Conservation (phyloP, 306 rosid species). For the Rosa lucieae region DNA sequence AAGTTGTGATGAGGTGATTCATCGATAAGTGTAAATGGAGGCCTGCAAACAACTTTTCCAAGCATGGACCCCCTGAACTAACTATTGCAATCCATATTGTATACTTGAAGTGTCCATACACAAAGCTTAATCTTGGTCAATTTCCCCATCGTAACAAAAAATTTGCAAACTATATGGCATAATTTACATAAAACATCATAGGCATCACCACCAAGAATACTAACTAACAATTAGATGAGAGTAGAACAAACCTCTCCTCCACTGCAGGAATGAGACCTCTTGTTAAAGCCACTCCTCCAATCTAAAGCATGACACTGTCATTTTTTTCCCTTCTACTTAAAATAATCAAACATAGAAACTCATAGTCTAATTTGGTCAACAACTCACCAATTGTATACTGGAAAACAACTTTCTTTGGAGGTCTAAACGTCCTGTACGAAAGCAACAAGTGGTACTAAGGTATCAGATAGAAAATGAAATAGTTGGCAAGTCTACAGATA, state of each 20-base stretch:
- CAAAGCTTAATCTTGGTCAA: not conserved
- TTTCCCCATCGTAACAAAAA: not conserved
- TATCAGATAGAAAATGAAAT: slow-evolving; percentile 7
- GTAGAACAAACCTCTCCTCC: slow-evolving; percentile 83
- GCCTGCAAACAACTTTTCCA: not conserved
- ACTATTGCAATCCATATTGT: not conserved
- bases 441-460: slow-evolving; percentile 29
- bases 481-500: slow-evolving; percentile 15
- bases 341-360: slow-evolving; percentile 18
- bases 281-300: slow-evolving; percentile 88
- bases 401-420: slow-evolving; percentile 92
- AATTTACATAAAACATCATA: slow-evolving; percentile 5
- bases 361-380: slow-evolving; percentile 25
- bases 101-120: not conserved
- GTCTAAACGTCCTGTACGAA: slow-evolving; percentile 82
- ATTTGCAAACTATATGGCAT: not conserved
- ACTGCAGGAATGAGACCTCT: slow-evolving; percentile 79
- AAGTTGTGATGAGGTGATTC: slow-evolving; percentile 7
- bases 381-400: slow-evolving; percentile 92
- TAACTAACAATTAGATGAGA: not conserved
- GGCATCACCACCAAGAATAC: not conserved
- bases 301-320: slow-evolving; percentile 53
- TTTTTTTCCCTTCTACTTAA: slow-evolving; percentile 28
- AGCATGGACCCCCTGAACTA: not conserved
- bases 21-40: not conserved